These are phyloP conservation scores for Priceomyces haplophilus DNA, from an alignment of 805 yeast genomes.

Conservation along the genomic window DNA sequence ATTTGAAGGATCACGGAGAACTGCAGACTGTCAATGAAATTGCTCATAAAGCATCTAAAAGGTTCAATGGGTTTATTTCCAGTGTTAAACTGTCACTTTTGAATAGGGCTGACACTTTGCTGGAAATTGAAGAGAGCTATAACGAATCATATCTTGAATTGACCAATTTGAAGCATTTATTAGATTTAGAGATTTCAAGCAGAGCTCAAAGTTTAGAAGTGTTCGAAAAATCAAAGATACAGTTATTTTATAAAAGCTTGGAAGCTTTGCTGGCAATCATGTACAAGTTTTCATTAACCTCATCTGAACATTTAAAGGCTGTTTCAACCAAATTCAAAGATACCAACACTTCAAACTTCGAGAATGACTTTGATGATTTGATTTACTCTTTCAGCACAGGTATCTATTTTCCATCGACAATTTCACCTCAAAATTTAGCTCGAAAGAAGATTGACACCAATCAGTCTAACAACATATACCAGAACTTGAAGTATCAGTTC, in stretches of 20 bases:
- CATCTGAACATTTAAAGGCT: conserved; percentile 22
- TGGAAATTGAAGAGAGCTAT: conserved; percentile 29
- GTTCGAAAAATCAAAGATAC: conserved; percentile 36
- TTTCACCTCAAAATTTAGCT: conserved; percentile 26
- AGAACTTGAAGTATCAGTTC: conserved; percentile 36
- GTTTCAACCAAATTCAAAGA: conserved; percentile 20
- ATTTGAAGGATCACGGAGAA: neutral
- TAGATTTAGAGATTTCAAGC: conserved; percentile 27
- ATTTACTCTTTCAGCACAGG: conserved; percentile 32
- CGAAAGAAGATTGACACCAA: conserved; percentile 21
- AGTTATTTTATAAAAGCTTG: conserved; percentile 30
- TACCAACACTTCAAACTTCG: conserved; percentile 18
- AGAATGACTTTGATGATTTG: conserved; percentile 23
- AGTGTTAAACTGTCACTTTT: conserved; percentile 29
- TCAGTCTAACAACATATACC: conserved; percentile 32
- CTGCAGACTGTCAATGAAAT: conserved; percentile 17
- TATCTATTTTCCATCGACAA: conserved; percentile 35
- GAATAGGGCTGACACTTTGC: conserved; percentile 27
- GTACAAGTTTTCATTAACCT: conserved; percentile 22
- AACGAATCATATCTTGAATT: conserved; percentile 32
- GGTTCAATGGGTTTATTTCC: conserved; percentile 31
- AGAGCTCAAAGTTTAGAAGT: conserved; percentile 24
- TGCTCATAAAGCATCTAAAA: conserved; percentile 26
- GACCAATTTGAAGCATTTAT: conserved; percentile 26
- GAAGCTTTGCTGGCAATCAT: conserved; percentile 32